These are phyloP conservation scores for Beauveria bassiana DNA, from an alignment of 2,329 filamentous ascomycete species.

Conservation along the genomic window DNA sequence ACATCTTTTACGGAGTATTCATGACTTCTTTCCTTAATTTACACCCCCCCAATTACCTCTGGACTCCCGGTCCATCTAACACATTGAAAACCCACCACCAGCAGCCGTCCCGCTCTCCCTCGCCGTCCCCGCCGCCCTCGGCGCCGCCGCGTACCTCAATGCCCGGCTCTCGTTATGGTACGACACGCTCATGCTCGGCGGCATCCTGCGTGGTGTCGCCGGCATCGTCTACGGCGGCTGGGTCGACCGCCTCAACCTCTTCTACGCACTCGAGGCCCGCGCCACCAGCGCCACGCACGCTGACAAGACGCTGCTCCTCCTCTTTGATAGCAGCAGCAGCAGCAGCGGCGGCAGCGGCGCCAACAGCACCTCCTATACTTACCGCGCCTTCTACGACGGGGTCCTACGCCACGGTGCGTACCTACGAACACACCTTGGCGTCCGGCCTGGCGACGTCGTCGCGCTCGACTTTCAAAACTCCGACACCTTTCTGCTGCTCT, in stretches of 20 bases:
- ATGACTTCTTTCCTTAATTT: background rate
- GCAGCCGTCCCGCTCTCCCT: conserved; percentile 42
- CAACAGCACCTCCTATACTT: conserved; percentile 50
- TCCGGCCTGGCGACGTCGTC: conserved; percentile 68
- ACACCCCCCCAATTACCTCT: background rate
- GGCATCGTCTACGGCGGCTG: background rate
- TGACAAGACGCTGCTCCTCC: conserved; percentile 50
- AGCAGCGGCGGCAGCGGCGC: conserved; percentile 33
- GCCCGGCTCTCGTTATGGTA: conserved; percentile 60
- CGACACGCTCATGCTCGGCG: conserved; percentile 47
- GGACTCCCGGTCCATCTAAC: background rate
- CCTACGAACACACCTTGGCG: conserved; percentile 55
- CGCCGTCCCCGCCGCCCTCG: conserved; percentile 54
- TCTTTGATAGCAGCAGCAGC: conserved; percentile 55
- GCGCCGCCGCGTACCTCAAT: conserved; percentile 68
- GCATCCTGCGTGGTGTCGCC: conserved; percentile 38
- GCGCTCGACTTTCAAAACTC: conserved; percentile 78
- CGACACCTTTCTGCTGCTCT: conserved; percentile 67
- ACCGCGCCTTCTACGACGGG: conserved; percentile 62
- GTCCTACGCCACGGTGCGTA: conserved; percentile 67
- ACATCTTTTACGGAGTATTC: background rate
- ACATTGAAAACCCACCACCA: background rate
- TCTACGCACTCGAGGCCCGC: conserved; percentile 65
- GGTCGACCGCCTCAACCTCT: conserved; percentile 58
- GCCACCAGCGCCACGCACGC: conserved; percentile 46